These are phyloP conservation scores for Aquilaria malaccensis DNA, from an alignment of 345 rosid species.

Conservation along the genomic window DNA sequence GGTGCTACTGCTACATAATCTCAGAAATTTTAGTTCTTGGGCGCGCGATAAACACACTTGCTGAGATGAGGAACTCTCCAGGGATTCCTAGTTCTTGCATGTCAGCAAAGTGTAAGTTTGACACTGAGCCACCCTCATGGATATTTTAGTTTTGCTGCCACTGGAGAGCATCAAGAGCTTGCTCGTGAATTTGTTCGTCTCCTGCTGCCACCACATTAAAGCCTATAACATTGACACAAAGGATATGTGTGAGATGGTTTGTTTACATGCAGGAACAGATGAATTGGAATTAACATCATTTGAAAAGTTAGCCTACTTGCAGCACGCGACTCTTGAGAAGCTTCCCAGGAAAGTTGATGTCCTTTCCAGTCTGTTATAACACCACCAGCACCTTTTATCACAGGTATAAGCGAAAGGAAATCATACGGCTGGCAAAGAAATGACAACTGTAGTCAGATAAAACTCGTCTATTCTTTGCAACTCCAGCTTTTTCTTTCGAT, in stretches of 20 bases:
- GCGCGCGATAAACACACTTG: too few species aligned
- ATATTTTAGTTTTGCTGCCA: constrained; percentile 17
- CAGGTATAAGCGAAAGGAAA: constrained; percentile 81
- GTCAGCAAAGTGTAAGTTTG: too few species aligned
- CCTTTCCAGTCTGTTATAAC: constrained; percentile 83
- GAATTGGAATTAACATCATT: too few species aligned
- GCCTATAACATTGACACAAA: constrained; percentile 26
- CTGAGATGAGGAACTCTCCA: too few species aligned
- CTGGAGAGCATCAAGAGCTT: constrained; percentile 39
- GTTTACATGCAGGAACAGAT: too few species aligned
- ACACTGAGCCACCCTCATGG: too few species aligned
- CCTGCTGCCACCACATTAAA: constrained; percentile 87
- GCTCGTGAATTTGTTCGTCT: constrained; percentile 51
- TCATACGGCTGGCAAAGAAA: constrained; percentile 65
- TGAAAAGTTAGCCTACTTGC: constrained; percentile 34
- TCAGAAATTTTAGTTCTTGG: too few species aligned
- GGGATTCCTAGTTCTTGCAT: too few species aligned
- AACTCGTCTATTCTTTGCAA: neutral
- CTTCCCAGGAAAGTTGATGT: constrained; percentile 63
- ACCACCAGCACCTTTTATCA: constrained; percentile 92
- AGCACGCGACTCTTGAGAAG: constrained; percentile 49
- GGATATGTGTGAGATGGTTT: neutral
- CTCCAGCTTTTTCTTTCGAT: neutral
- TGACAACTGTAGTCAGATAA: neutral
- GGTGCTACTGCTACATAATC: too few species aligned